phyloP scores from a whole-genome alignment of 495 filamentous ascomycete genomes.

The Glarea lozoyensis region DNA sequence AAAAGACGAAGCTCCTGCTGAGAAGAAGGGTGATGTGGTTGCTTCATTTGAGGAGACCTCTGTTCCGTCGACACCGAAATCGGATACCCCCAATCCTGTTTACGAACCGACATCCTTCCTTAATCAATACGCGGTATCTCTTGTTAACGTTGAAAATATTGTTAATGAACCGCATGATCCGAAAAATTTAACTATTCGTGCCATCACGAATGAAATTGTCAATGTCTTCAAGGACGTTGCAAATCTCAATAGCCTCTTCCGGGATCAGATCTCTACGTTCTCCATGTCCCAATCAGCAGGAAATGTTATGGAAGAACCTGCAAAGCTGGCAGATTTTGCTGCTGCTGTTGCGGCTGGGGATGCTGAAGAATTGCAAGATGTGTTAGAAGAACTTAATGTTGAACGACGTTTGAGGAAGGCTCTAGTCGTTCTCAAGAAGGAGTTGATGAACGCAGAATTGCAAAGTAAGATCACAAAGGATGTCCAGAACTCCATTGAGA shows the following conservation, averaged over 20 bases:
- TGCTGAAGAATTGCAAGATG: conserved; percentile 83
- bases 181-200: conserved; percentile 76
- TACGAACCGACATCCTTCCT: conserved; percentile 91
- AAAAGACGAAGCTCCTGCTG: conserved; percentile 35
- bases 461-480: conserved; percentile 98
- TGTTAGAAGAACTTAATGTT: conserved; percentile 80
- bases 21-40: conserved; percentile 86
- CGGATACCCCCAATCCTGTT: conserved; percentile 35
- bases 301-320: conserved; percentile 90
- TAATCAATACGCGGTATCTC: conserved; percentile 77
- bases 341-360: conserved; percentile 91
- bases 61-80: conserved; percentile 37
- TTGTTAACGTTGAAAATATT: conserved; percentile 92
- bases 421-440: conserved; percentile 87
- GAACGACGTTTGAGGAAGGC: conserved; percentile 87
- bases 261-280: conserved; percentile 95
- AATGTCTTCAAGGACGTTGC: conserved; percentile 98
- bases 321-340: conserved; percentile 92
- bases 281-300: conserved; percentile 90
- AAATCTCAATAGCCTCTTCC: conserved; percentile 85
- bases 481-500: conserved; percentile 95
- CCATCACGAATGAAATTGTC: conserved; percentile 93
- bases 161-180: conserved; percentile 81
- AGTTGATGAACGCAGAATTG: conserved; percentile 94
- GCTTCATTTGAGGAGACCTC: conserved; percentile 89